These are phyloP conservation scores for Hysterium pulicare DNA, from an alignment of 2,329 filamentous ascomycete genomes.

Conservation along the genomic window DNA sequence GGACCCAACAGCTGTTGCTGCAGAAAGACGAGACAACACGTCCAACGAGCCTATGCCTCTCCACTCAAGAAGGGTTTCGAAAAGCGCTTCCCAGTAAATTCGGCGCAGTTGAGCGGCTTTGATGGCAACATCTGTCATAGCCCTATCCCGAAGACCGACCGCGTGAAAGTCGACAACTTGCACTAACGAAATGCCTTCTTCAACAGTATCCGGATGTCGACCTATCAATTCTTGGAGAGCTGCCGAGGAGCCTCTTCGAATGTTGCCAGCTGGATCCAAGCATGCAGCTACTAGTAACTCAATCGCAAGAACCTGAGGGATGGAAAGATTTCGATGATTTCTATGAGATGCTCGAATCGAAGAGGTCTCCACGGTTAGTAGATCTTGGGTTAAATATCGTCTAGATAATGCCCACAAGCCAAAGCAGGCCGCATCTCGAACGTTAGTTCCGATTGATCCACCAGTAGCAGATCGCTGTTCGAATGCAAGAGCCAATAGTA, in stretches of 20 bases:
- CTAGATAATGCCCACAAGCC: conserved; percentile 91
- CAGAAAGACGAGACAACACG: conserved; percentile 66
- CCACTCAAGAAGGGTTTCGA: conserved; percentile 75
- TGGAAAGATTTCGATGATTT: conserved; percentile 40
- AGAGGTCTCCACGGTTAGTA: conserved; percentile 58
- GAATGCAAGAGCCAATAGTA: conserved; percentile 79
- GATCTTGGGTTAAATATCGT: conserved; percentile 77
- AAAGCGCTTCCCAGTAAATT: conserved; percentile 64
- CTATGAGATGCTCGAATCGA: conserved; percentile 43
- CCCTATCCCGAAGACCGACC: conserved; percentile 80
- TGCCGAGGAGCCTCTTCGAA: conserved; percentile 85
- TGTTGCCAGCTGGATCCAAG: conserved; percentile 88
- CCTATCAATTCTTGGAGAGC: conserved; percentile 92
- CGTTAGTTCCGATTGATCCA: conserved; percentile 81
- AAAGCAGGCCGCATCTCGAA: conserved; percentile 93
- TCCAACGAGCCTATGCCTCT: conserved; percentile 82
- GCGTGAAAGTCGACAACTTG: conserved; percentile 91
- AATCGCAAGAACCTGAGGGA: conserved; percentile 74
- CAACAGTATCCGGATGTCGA: conserved; percentile 80
- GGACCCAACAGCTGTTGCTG: conserved; percentile 66
- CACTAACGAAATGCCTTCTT: conserved; percentile 78
- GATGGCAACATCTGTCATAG: conserved; percentile 72
- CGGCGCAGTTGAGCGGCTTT: conserved; percentile 63
- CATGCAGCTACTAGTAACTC: conserved; percentile 79
- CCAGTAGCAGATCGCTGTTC: conserved; percentile 85